These are phyloP conservation scores for Hondaea fermentalgiana DNA, from an alignment of 108 stramenopile species.

Conservation along the genomic window DNA sequence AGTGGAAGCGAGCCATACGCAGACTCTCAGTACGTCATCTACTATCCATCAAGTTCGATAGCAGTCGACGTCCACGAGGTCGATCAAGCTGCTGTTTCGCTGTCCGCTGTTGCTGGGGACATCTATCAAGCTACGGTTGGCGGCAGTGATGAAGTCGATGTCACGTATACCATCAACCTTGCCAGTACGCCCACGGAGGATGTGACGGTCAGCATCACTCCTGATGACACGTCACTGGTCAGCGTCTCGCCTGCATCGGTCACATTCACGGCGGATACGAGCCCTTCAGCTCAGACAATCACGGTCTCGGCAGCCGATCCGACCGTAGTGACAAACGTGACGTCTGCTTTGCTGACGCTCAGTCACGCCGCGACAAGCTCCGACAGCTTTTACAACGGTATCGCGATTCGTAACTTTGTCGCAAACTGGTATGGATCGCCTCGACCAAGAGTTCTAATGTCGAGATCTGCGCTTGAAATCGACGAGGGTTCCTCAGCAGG, in stretches of 20 bases:
- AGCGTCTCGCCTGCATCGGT: background rate
- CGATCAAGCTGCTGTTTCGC: background rate
- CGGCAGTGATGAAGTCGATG: background rate
- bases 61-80: background rate
- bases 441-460: background rate
- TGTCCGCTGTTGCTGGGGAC: background rate
- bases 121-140: background rate
- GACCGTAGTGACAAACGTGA: background rate
- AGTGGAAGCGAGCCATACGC: background rate
- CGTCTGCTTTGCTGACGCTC: background rate
- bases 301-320: background rate
- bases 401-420: background rate
- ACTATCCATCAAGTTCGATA: background rate
- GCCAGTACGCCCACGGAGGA: background rate
- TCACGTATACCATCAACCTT: background rate
- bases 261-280: background rate
- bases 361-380: background rate
- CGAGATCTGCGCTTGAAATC: background rate
- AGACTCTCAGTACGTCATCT: background rate
- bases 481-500: background rate
- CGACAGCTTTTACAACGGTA: background rate
- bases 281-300: background rate
- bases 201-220: background rate
- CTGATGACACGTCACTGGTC: background rate
- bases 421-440: background rate